phyloP scores from a whole-genome alignment of 2,329 filamentous ascomycete species.

The Fusarium marasasianum region DNA sequence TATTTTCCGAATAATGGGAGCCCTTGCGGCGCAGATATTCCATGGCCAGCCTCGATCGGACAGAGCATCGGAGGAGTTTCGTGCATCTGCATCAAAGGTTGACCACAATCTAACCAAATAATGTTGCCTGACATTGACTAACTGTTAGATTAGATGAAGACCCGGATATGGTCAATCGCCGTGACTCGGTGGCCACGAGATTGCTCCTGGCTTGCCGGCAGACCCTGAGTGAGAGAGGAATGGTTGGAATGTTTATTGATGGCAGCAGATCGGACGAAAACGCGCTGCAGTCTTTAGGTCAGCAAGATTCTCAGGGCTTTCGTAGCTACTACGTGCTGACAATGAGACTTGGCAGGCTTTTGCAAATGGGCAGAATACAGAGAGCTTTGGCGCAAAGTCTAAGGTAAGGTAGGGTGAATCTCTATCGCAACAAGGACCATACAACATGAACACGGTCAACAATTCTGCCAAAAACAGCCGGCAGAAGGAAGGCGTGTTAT shows the following conservation, averaged over 20 bases:
- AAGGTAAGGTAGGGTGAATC: constrained; percentile 22
- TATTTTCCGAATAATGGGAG: constrained; percentile 60
- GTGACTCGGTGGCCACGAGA: constrained; percentile 61
- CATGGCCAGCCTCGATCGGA: constrained; percentile 63
- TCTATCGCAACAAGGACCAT: neutral
- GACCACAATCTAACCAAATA: constrained; percentile 37
- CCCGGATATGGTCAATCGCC: constrained; percentile 53
- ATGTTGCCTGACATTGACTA: constrained; percentile 13
- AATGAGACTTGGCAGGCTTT: constrained; percentile 56
- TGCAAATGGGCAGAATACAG: constrained; percentile 66
- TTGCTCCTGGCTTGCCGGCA: constrained; percentile 63
- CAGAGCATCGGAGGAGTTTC: constrained; percentile 65
- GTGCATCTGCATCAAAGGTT: constrained; percentile 68
- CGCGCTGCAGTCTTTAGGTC: constrained; percentile 63
- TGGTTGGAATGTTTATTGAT: constrained; percentile 65
- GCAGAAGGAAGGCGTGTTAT: neutral
- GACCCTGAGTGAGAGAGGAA: constrained; percentile 58
- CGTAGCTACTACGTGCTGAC: constrained; percentile 4
- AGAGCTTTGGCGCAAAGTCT: constrained; percentile 61
- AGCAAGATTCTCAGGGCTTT: constrained; percentile 32
- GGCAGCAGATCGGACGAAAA: constrained; percentile 61
- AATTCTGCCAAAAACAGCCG: neutral
- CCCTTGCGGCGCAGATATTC: constrained; percentile 60
- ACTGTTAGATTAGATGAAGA: constrained; percentile 53
- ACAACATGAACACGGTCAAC: neutral